Base-by-base conservation (phyloP, 352 stramenopile genomes). In the Globisporangium radiosum region DNA sequence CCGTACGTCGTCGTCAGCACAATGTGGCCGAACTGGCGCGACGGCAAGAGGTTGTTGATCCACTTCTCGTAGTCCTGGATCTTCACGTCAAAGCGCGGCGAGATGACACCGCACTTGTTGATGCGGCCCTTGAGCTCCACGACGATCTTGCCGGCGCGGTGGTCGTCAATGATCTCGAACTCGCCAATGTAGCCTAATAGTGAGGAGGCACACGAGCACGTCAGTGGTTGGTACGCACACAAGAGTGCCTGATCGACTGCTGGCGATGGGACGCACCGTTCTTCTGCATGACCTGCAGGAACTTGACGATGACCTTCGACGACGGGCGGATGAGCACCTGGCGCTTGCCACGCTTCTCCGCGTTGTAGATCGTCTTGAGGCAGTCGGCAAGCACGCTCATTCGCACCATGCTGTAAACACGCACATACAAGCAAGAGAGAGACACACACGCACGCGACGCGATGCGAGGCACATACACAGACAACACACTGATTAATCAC, bases 41-140 rank as follows among this genome's bases (percentile, higher is more conserved):
- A 98, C 3, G 97, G 97, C 57, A 99, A 76, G 62, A 99, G 79
- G 81, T 99, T 99, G 76, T 98, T 97, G 65, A 99, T 96, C 97
- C 97, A 99, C 84, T 99, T 99, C 81, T 99, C 97, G 72, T 98
- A 98, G 70, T 99, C 97, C 39, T 76, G 63, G 50, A 98, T 68
- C 73, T 90, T 88, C 59, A 99, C 82, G 83, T 99, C 97, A 81
- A 99, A 99, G 74, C 97, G 90, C 47, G 97, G 97, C 65, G 88
- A 98, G 79, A 99, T 99, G 54, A 99, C 97, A 77, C 97, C 97
- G 76, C 97, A 99, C 89, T 99, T 99, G 92, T 99, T 99, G 73
- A 99, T 97, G 72, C 98, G 94, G 60, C 97, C 98, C 75, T 90
- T 99, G 42, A 99, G 87, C 73, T 98, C 78, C 38, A 98, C 72